Base-by-base conservation (phyloP, 2,329 filamentous ascomycete species). In the Penicillium griseofulvum region DNA sequence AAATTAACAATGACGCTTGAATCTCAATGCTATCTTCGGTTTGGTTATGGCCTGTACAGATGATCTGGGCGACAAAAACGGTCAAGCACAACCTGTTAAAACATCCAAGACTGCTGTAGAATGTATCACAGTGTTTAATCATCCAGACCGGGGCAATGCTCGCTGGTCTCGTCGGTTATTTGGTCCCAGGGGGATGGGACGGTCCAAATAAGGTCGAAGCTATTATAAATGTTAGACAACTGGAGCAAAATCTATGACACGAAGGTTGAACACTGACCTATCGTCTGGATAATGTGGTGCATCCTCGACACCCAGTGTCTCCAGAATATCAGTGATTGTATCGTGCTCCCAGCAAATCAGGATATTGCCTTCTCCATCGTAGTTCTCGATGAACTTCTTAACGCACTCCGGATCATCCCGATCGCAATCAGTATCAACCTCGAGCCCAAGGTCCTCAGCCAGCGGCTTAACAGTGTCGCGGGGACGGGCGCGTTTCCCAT, bases 271-370 rank as follows among this genome's bases (percentile, higher is more conserved):
- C 2, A 68, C 73, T 65, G 38, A 78, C 76, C 73, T 68, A 54
- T 79, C 74, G 56, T 75, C 71, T 0, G 81, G 81, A 63, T 86
- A 86, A 5, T 69, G 65, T 1, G 78, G 77, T 0, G 79, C 76
- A 60, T 81, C 62, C 8, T 76, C 65, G 51, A 77, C 80, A 0
- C 84, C 84, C 17, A 87, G 66, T 16, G 73, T 70, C 58, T 80
- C 61, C 2, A 76, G 79, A 60, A 87, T 81, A 57, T 82, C 74
- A 33, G 74, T 78, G 45, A 86, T 67, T 17, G 73, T 71, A 49
- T 78, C 73, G 65, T 87, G 84, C 62, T 86, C 80, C 83, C 83
- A 86, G 72, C 83, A 85, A 55, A 87, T 81, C 42, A 87, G 68
- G 44, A 87, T 81, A 59, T 87, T 87, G 16, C 81, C 82, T 0